These are phyloP conservation scores for Kluyveromyces marxianus DNA, from an alignment of 1,139 yeast genomes.

Conservation along the genomic window DNA sequence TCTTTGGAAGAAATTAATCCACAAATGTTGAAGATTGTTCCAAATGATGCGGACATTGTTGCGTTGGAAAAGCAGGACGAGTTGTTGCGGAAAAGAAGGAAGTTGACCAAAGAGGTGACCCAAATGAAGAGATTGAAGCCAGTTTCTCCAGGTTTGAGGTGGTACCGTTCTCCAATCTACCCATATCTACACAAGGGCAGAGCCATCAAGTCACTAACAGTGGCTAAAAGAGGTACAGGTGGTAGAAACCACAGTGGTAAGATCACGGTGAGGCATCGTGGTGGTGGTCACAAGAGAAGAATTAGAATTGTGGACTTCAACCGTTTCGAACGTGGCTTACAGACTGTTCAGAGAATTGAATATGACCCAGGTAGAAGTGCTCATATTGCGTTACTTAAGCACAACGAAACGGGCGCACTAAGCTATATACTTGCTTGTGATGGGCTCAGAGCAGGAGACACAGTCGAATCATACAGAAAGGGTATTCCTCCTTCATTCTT, in stretches of 20 bases:
- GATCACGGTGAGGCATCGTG: slow-evolving; percentile 88
- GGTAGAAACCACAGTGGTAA: slow-evolving; percentile 90
- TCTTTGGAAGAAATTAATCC: slow-evolving; percentile 12
- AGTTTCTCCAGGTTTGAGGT: slow-evolving; percentile 80
- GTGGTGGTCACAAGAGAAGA: slow-evolving; percentile 94
- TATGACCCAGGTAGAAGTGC: slow-evolving; percentile 94
- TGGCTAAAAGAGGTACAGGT: slow-evolving; percentile 62
- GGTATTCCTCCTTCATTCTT: slow-evolving; percentile 80
- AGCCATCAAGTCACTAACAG: slow-evolving; percentile 71
- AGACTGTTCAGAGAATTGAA: slow-evolving; percentile 80
- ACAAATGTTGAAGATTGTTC: slow-evolving; percentile 32
- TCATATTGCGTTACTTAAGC: slow-evolving; percentile 81
- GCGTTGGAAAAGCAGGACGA: slow-evolving; percentile 76
- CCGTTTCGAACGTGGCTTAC: slow-evolving; percentile 62
- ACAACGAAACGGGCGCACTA: slow-evolving; percentile 51
- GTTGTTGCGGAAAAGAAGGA: slow-evolving; percentile 62
- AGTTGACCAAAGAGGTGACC: slow-evolving; percentile 62
- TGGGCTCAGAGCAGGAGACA: slow-evolving; percentile 88
- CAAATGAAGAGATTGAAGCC: slow-evolving; percentile 72
- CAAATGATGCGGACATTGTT: slow-evolving; percentile 44
- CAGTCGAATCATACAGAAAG: slow-evolving; percentile 76
- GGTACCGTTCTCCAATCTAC: slow-evolving; percentile 84
- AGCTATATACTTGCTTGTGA: slow-evolving; percentile 86
- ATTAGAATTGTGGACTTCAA: slow-evolving; percentile 73
- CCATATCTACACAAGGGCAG: slow-evolving; percentile 81